These are phyloP conservation scores for Scenedesmus sp. DNA, from an alignment of 163 green algal genomes.

Conservation along the genomic window DNA sequence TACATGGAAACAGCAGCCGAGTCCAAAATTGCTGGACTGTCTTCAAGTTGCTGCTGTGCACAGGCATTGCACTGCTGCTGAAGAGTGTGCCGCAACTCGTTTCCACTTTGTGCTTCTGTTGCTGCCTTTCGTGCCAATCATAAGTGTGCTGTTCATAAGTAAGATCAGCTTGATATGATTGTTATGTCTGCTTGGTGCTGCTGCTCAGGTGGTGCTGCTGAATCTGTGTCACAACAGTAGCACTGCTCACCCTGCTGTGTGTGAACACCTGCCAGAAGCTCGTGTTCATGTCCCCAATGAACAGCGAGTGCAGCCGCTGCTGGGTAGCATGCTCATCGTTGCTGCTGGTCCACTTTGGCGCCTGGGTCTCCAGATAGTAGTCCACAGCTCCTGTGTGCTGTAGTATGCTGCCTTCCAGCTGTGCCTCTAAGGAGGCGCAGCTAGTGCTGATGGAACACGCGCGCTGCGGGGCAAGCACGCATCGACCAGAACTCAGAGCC, in stretches of 20 bases:
- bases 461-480: not conserved
- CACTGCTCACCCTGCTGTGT: not conserved
- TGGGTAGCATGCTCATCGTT: conserved; percentile 7
- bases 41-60: too few relatives aligned
- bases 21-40: too few relatives aligned
- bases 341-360: not conserved
- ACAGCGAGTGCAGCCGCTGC: not conserved
- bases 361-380: conserved; percentile 19
- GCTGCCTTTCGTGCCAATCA: too few relatives aligned
- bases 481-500: too few relatives aligned
- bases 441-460: not conserved
- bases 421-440: conserved; percentile 18
- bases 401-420: conserved; percentile 36
- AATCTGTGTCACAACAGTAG: not conserved
- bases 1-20: too few relatives aligned
- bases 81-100: too few relatives aligned
- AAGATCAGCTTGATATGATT: too few relatives aligned
- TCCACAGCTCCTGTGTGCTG: conserved; percentile 39
- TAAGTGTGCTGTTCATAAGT: too few relatives aligned
- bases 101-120: too few relatives aligned
- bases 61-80: too few relatives aligned
- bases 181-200: not conserved
- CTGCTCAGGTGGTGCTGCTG: not conserved
- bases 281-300: not conserved
- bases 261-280: conserved; percentile 3